Conservation (phyloP, 352 stramenopile genomes). For the Phytophthora colocasiae region DNA sequence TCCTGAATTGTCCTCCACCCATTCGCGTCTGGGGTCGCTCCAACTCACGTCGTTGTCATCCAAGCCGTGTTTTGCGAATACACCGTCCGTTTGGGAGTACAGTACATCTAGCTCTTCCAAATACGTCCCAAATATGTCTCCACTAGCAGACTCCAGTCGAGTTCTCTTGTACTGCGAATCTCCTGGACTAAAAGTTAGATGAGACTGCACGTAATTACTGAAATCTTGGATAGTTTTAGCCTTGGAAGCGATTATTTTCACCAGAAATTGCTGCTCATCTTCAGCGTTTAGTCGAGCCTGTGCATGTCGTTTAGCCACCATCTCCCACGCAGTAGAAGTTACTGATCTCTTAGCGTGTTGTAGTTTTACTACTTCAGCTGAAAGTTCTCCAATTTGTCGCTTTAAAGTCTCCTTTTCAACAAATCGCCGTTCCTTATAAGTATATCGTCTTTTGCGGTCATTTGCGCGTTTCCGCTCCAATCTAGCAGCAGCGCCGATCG, state of each 20-base stretch:
- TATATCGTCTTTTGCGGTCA: constrained; percentile 8
- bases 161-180: not conserved
- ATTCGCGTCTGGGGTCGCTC: constrained; percentile 1
- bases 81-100: constrained; percentile 5
- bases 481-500: not conserved
- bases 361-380: not conserved
- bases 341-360: not conserved
- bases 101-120: constrained; percentile 10
- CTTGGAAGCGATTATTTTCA: not conserved
- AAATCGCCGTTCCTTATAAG: not conserved
- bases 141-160: constrained; percentile 1
- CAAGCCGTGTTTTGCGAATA: not conserved
- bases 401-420: constrained; percentile 8
- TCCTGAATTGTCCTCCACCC: not conserved
- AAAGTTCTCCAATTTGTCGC: constrained; percentile 5
- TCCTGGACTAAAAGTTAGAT: not conserved
- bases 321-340: constrained; percentile 5
- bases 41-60: not conserved
- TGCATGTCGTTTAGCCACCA: constrained; percentile 7
- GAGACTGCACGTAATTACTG: not conserved
- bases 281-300: constrained; percentile 12
- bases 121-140: constrained; percentile 4
- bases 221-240: constrained; percentile 4
- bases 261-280: constrained; percentile 7
- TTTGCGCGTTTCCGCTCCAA: constrained; percentile 11